Base-by-base conservation (phyloP, 2,329 filamentous ascomycete genomes). In the Colletotrichum cordylinicola region DNA sequence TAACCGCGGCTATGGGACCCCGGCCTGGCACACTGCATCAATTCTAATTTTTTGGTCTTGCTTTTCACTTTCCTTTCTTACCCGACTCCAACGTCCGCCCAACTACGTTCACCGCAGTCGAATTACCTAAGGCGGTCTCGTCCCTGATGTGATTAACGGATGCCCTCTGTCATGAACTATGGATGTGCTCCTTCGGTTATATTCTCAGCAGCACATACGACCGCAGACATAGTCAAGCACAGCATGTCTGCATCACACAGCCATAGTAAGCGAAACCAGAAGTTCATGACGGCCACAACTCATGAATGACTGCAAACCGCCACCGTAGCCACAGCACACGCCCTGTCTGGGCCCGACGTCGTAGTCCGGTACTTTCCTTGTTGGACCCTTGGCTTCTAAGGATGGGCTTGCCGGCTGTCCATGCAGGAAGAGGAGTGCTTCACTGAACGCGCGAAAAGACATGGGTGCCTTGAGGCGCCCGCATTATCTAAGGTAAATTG, bases 1-100 rank as follows among this genome's bases (percentile, higher is more conserved):
- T 61, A 69, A 73, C 39, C 55, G 70, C 70, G 55, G 55, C 64
- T 72, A 55, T 21, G n/a, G 27, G 52, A 68, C 66, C 66, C 66
- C 43, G 61, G 48, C 31, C 21, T 66, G 43, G 43, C 60, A 29
- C 60, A 56, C 60, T 68, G 52, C 52, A 29, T 68, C n/a, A n/a
- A 67, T 55, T 15, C 39, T 39, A 18, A 16, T 43, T 31, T 31
- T 56, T n/a, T 35, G n/a, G 39, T 48, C 39, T 18, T 48, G n/a
- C 39, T n/a, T 48, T n/a, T n/a, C 18, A 48, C 21, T 65, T 66
- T 66, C 31, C 62, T 21, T 62, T 62, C 37, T 56, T 48, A 48
- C 39, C 39, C n/a, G 39, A 48, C 39, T n/a, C 39, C 39, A 48
- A 18, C 18, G n/a, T 18, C 39, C 16, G 16, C 37, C 31, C 37